Percentiles rank a stretch among this genome's conserved stretches.
Conservation (phyloP, 1,284 basidiomycete genomes). For the Naganishia cerealis region DNA sequence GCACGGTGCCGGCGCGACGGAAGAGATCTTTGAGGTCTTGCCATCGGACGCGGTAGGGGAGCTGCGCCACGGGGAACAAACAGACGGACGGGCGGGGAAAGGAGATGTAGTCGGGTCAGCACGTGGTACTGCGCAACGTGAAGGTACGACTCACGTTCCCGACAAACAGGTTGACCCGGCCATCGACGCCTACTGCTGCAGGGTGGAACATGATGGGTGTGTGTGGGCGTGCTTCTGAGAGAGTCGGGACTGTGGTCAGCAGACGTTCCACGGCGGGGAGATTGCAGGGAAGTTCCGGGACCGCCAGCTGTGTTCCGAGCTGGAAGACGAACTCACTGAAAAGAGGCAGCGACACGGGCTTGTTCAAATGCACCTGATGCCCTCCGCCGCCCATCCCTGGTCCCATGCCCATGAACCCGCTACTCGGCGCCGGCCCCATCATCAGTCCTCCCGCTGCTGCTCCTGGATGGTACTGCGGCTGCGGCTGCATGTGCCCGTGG, state of each 20-base stretch:
- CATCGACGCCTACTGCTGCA: slow-evolving; percentile 61
- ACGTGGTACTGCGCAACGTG: slow-evolving; percentile 1
- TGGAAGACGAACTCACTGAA: slow-evolving; percentile 24
- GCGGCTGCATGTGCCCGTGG: slow-evolving; percentile 10
- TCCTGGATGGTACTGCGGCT: background rate
- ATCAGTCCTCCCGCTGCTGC: background rate
- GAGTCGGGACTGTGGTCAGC: background rate
- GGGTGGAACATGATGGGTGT: slow-evolving; percentile 49
- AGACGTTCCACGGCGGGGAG: background rate
- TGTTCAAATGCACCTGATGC: slow-evolving; percentile 2
- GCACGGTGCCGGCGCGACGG: slow-evolving; percentile 87
- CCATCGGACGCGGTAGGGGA: slow-evolving; percentile 90
- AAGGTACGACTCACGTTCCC: slow-evolving; percentile 67
- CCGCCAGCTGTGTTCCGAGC: background rate
- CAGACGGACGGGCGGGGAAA: slow-evolving; percentile 1
- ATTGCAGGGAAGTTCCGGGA: background rate
- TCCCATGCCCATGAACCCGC: background rate
- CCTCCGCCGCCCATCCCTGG: slow-evolving; percentile 12
- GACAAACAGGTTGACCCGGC: slow-evolving; percentile 83
- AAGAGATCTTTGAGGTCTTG: slow-evolving; percentile 98
- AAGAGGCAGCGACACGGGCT: slow-evolving; percentile 19
- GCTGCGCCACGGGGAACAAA: slow-evolving; percentile 56
- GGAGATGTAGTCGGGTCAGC: slow-evolving; percentile 6
- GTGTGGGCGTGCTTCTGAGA: slow-evolving; percentile 27
- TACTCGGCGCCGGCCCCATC: slow-evolving; percentile 22